Evolutionary conservation across 495 filamentous ascomycete genomes (phyloP).

Genomic region (Xylaria cubensis): DNA sequence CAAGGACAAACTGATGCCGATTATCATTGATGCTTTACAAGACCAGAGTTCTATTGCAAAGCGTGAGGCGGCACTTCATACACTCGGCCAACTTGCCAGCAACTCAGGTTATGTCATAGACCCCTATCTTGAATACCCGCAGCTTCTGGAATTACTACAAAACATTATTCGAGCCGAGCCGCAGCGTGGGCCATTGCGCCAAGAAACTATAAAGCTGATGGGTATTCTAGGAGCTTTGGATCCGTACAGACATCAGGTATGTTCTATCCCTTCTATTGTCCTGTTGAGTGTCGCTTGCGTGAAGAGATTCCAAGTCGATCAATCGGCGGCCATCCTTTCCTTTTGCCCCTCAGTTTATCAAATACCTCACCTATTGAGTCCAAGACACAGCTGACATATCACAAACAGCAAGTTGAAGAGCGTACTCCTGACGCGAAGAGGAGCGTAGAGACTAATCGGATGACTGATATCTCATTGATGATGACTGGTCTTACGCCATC

Average conservation of each 20-base stretch:
- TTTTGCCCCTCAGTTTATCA: neutral
- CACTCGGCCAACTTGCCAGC: constrained; percentile 89
- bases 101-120: constrained; percentile 98
- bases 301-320: no score
- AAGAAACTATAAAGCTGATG: constrained; percentile 94
- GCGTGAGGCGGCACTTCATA: constrained; percentile 87
- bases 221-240: constrained; percentile 96
- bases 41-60: constrained; percentile 88
- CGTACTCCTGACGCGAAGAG: constrained; percentile 67
- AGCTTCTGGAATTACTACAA: constrained; percentile 88
- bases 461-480: constrained; percentile 95
- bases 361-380: neutral
- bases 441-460: constrained; percentile 64
- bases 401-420: constrained; percentile 62
- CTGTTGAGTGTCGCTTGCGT: neutral
- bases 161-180: constrained; percentile 91
- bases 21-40: constrained; percentile 90
- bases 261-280: constrained; percentile 25
- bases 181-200: constrained; percentile 76
- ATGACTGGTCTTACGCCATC: constrained; percentile 97
- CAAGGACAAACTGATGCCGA: constrained; percentile 88
- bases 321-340: neutral
- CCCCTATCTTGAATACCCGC: constrained; percentile 91
- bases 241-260: constrained; percentile 90
- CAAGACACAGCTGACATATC: constrained; percentile 2